Evolutionary conservation across 305 asterid species (phyloP).

Genomic region (Stenogyne calaminthoides): DNA sequence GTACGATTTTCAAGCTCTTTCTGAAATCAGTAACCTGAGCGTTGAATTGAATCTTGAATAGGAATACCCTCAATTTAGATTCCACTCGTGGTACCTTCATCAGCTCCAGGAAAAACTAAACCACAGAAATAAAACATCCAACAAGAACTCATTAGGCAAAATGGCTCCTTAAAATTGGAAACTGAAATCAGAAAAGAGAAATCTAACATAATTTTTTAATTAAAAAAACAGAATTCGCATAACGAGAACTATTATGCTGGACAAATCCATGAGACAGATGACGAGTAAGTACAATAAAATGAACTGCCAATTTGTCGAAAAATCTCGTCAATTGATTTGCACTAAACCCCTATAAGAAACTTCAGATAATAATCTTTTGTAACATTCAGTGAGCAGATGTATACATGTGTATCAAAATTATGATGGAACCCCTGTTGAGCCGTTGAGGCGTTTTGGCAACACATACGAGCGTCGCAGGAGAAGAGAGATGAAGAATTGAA

Average conservation of each 20-base stretch:
- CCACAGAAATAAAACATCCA: slow-evolving; percentile 30
- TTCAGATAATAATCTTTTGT: neutral
- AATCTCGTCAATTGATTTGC: neutral
- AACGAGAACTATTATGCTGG: neutral
- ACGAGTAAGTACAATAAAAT: no score
- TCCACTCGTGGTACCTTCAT: slow-evolving; percentile 99
- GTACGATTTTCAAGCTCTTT: slow-evolving; percentile 63
- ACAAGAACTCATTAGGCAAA: slow-evolving; percentile 20
- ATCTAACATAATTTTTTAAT: neutral
- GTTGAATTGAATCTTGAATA: slow-evolving; percentile 94
- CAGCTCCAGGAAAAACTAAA: slow-evolving; percentile 95
- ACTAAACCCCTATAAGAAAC: neutral
- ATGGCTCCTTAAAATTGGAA: neutral
- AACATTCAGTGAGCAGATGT: neutral
- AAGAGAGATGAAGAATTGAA: no score
- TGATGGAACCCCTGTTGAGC: no score
- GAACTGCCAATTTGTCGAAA: neutral
- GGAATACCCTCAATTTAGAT: slow-evolving; percentile 81
- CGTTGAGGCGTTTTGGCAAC: no score
- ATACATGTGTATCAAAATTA: neutral
- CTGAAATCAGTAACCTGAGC: slow-evolving; percentile 83
- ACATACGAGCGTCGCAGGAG: no score
- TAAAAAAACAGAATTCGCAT: neutral
- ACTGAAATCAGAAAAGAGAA: slow-evolving; percentile 1
- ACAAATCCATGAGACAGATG: neutral